Evolutionary conservation across 2,329 filamentous ascomycete species (phyloP).

Genomic region (Diaporthe amygdali): DNA sequence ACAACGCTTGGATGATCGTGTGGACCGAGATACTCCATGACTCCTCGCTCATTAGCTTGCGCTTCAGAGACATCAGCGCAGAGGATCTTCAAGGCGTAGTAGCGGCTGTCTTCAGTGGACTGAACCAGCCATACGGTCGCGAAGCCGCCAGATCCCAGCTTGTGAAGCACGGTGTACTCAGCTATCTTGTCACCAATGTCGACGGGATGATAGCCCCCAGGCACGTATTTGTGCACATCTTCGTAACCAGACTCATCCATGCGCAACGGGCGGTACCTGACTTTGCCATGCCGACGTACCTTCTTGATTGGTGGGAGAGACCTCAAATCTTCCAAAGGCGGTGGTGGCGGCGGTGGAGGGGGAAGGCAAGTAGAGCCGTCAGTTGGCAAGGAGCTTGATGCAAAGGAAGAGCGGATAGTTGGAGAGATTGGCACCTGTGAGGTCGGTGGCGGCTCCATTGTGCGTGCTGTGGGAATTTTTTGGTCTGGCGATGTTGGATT

Average conservation of each 20-base stretch:
- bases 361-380: background rate
- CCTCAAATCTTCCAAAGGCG: background rate
- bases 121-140: conserved; percentile 11
- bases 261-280: background rate
- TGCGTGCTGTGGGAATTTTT: background rate
- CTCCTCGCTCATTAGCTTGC: background rate
- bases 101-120: background rate
- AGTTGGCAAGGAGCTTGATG: background rate
- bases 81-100: conserved; percentile 14
- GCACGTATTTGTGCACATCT: background rate
- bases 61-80: background rate
- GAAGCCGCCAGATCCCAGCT: conserved; percentile 8
- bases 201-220: conserved; percentile 1
- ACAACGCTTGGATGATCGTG: background rate
- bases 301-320: background rate
- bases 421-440: background rate
- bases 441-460: background rate
- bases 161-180: background rate
- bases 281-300: background rate
- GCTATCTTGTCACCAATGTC: background rate
- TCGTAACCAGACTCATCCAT: background rate
- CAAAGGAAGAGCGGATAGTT: background rate
- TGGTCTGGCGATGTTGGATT: background rate
- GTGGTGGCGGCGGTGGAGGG: background rate
- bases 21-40: background rate